Base-by-base conservation (phyloP, 768 basidiomycete species). In the Suillus fuscotomentosus region DNA sequence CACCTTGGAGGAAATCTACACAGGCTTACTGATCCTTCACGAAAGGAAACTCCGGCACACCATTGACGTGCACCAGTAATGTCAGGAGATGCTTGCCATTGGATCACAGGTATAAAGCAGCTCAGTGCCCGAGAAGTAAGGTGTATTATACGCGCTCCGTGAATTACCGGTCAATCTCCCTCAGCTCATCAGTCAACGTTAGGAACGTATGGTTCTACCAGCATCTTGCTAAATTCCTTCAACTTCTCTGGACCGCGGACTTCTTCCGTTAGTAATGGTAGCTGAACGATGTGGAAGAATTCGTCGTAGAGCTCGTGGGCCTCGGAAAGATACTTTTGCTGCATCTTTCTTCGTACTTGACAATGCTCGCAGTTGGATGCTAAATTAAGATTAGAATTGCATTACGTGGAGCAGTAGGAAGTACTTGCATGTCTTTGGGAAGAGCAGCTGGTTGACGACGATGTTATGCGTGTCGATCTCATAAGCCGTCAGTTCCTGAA, bases 381-480 rank as follows among this genome's bases (percentile, higher is more conserved):
- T 96, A 74, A 10, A 55, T 41, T 22, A 53, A 41, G 61, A 55
- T 50, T 36, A 56, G 55, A 38, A 41, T 61, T 31, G 39, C 22
- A 42, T 59, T 27, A 48, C 22, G 41, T 42, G 11, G 22, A 9
- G 36, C 1, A 8, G 22, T 1, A 15, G 13, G 9, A 39, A n/a
- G 5, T 15, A 80, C 90, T 65, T 72, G 95, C 95, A 85, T 73
- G 88, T 82, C 81, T 91, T 94, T 17, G 97, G 97, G 83, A 94
- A 99, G 42, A 99, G 80, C 5, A 99, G 81, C 77, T 99, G 97
- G 73, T 99, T 99, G 62, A 99, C 95, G 63, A 99, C 94, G 71
- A 99, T 99, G 75, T 97, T 96, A 77, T 99, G 97, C 57, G 95
- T 97, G 76, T 99, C 96, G 74, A 98, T 98, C 74, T 95, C 94